Evolutionary conservation across 768 basidiomycete genomes (phyloP), one percentile per base, ranked within the genome.

Genomic region (Collybiopsis luxurians): DNA sequence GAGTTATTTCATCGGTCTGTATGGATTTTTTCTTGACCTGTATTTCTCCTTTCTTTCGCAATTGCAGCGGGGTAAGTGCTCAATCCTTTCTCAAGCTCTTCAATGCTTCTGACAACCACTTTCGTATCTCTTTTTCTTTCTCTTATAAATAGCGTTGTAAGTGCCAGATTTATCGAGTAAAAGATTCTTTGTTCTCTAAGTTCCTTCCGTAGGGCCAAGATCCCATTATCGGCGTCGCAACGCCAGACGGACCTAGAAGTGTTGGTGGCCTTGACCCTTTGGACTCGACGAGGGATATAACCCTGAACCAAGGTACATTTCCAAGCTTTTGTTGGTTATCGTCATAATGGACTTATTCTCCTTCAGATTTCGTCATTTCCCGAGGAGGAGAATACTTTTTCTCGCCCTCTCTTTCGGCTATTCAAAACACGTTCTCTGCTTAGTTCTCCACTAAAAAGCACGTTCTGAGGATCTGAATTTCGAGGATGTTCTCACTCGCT

Each of bases 361-460:
- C 36, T 24, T 12, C 58, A 60, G 59, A 60, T 53, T 67, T 66
- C 45, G 60, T 71, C 49, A 60, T 57, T n/a, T 62, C 31, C 31
- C 31, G 31, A 34, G 31, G 31, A 34, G 31, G 31, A 6, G 31
- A 34, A 34, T 34, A 34, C 31, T 34, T 34, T 13, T 34, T 34
- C 31, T 34, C 31, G 31, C 31, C 31, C 31, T 34, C 31, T 13
- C 31, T 34, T 34, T 34, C 13, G 31, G 31, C 31, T 6, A 5
- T 34, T 34, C 31, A 34, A 13, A 34, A 34, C 31, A 34, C 31
- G 31, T 13, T 34, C 31, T 34, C 31, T 5, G 31, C 13, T 34
- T 34, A 13, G 13, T 34, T 34, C n/a, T n/a, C n/a, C n/a, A n/a
- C n/a, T n/a, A n/a, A n/a, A n/a, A n/a, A n/a, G n/a, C n/a, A n/a